A percentile compares a stretch with the other conserved stretches of the same genome.
Conservation (phyloP, 306 rosid species). For the Vachellia collinsii region DNA sequence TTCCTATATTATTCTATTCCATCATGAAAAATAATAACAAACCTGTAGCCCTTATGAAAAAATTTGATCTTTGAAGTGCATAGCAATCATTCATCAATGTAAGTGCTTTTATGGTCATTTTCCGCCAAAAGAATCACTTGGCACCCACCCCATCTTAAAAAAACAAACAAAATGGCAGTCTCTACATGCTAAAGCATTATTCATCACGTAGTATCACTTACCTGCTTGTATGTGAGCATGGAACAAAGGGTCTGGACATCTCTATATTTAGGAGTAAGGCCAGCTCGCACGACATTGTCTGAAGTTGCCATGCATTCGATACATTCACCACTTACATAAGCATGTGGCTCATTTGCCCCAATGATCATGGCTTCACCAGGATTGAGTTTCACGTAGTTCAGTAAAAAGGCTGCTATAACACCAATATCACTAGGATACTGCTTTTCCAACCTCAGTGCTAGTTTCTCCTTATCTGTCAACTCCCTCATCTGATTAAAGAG, state of each 20-base stretch:
- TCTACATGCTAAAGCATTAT: no score
- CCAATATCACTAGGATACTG: conserved; percentile 78
- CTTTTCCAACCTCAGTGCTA: conserved; percentile 65
- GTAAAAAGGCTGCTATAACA: conserved; percentile 69
- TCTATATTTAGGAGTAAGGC: conserved; percentile 74
- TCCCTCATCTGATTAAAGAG: conserved; percentile 51
- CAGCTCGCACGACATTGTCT: conserved; percentile 81
- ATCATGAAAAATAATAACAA: not conserved
- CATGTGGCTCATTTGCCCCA: conserved; percentile 79
- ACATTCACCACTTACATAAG: conserved; percentile 72
- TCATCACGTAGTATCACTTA: not conserved
- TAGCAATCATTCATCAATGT: not conserved
- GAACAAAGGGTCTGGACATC: conserved; percentile 79
- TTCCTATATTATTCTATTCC: not conserved
- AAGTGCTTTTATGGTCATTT: no score
- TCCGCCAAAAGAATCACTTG: no score
- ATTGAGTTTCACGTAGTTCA: conserved; percentile 66
- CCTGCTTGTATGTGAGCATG: conserved; percentile 83
- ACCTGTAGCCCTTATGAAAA: no score
- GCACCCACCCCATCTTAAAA: no score
- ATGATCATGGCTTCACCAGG: conserved; percentile 78
- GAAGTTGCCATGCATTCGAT: conserved; percentile 92
- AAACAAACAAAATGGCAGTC: no score
- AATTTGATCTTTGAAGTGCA: no score
- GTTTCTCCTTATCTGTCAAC: conserved; percentile 63